Conservation (phyloP, 2,329 filamentous ascomycete genomes). For the Beauveria pseudobassiana region DNA sequence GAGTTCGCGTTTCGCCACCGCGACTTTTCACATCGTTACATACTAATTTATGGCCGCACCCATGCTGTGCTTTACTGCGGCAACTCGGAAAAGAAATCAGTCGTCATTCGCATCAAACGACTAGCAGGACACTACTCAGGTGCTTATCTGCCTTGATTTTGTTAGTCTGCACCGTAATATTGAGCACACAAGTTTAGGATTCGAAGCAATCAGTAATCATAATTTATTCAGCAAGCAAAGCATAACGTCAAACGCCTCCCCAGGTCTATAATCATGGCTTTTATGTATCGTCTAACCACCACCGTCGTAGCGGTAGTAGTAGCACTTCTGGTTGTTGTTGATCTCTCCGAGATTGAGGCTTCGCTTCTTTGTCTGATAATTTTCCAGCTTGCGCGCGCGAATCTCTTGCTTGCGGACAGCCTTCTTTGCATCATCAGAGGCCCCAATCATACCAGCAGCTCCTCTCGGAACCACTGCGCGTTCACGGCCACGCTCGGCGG, state of each 20-base stretch:
- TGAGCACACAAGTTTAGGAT: not conserved
- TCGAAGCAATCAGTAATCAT: not conserved
- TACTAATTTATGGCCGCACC: too few species aligned
- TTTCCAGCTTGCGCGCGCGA: slow-evolving; percentile 58
- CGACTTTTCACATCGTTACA: not conserved
- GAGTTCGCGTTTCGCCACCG: not conserved
- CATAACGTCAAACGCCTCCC: slow-evolving; percentile 6
- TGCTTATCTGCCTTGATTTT: too few species aligned
- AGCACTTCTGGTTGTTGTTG: slow-evolving; percentile 64
- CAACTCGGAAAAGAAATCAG: not conserved
- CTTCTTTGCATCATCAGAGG: slow-evolving; percentile 66
- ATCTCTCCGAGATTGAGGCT: slow-evolving; percentile 66
- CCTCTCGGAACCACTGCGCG: slow-evolving; percentile 57
- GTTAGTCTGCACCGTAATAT: too few species aligned
- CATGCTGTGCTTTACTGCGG: too few species aligned
- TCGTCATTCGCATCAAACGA: not conserved
- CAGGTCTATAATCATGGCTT: slow-evolving; percentile 3
- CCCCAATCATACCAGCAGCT: slow-evolving; percentile 71
- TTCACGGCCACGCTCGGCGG: slow-evolving; percentile 33
- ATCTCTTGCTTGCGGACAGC: slow-evolving; percentile 60
- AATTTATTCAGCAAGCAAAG: not conserved
- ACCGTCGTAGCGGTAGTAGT: slow-evolving; percentile 43
- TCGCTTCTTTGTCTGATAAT: slow-evolving; percentile 53
- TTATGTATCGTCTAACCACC: slow-evolving; percentile 29
- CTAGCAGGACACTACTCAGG: too few species aligned